A percentile compares a stretch with the other conserved stretches of the same genome.
phyloP scores from a whole-genome alignment of 2,329 filamentous ascomycete species.

The Neospermospora avenae region DNA sequence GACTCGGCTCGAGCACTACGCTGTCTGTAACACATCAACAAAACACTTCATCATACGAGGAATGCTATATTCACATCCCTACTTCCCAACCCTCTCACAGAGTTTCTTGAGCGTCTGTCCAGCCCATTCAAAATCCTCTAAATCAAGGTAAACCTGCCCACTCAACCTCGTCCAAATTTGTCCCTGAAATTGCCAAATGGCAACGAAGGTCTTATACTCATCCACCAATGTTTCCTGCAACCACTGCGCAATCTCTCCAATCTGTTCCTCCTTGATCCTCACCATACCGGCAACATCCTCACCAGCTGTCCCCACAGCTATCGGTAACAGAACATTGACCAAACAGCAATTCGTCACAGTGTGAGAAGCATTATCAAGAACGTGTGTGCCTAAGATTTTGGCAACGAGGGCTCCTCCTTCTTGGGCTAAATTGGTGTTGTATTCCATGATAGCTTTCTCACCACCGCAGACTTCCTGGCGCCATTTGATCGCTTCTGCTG shows the following conservation, averaged over 20 bases:
- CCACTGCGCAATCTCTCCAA: slow-evolving; percentile 53
- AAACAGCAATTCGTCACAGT: slow-evolving; percentile 66
- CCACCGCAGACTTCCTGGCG: slow-evolving; percentile 67
- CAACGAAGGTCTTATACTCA: slow-evolving; percentile 70
- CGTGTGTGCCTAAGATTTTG: slow-evolving; percentile 61
- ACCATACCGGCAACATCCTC: slow-evolving; percentile 28
- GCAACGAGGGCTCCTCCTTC: slow-evolving; percentile 61
- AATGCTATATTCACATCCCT: slow-evolving; percentile 23
- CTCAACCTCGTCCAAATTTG: slow-evolving; percentile 71
- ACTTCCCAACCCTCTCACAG: slow-evolving; percentile 48
- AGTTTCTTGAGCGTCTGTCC: slow-evolving; percentile 45
- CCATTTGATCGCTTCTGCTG: slow-evolving; percentile 70
- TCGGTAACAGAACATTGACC: slow-evolving; percentile 70
- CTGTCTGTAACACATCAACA: too few species aligned
- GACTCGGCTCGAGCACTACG: too few species aligned
- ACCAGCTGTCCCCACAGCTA: slow-evolving; percentile 41
- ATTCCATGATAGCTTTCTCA: slow-evolving; percentile 65
- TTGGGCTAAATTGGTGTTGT: slow-evolving; percentile 60
- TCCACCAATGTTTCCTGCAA: slow-evolving; percentile 50
- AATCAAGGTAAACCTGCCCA: slow-evolving; percentile 80
- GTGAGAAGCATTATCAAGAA: slow-evolving; percentile 63
- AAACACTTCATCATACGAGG: background rate
- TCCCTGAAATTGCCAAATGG: slow-evolving; percentile 57
- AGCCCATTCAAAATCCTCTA: slow-evolving; percentile 72
- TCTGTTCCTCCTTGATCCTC: slow-evolving; percentile 31